Evolutionary conservation across 2,329 filamentous ascomycete genomes (phyloP).

Genomic region (Aaosphaeria pasadenensis): DNA sequence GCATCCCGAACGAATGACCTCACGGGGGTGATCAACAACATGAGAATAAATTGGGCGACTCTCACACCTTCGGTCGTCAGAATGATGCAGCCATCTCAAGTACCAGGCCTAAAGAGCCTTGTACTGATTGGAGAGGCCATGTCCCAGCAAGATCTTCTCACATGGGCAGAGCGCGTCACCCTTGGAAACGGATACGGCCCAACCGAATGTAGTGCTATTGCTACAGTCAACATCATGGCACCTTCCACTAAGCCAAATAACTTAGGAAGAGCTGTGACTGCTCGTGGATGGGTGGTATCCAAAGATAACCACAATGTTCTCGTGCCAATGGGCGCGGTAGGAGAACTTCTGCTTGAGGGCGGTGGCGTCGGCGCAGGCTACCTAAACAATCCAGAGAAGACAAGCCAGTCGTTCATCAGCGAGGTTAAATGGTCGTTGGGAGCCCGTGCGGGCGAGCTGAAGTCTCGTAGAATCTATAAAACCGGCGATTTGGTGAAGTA

Average conservation of each 20-base stretch:
- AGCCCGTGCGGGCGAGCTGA: constrained; percentile 1
- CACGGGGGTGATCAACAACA: constrained; percentile 36
- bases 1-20: constrained; percentile 47
- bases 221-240: constrained; percentile 31
- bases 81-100: constrained; percentile 25
- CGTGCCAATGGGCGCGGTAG: constrained; percentile 37
- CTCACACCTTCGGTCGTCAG: constrained; percentile 44
- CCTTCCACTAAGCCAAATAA: constrained; percentile 27
- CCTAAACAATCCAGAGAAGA: constrained; percentile 31
- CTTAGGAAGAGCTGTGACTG: constrained; percentile 31
- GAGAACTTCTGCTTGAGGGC: constrained; percentile 43
- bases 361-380: constrained; percentile 28
- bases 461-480: constrained; percentile 24
- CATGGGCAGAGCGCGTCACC: constrained; percentile 34
- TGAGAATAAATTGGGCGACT: constrained; percentile 41
- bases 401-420: constrained; percentile 19
- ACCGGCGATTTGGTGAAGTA: constrained; percentile 38
- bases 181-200: constrained; percentile 42
- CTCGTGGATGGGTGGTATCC: constrained; percentile 37
- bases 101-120: constrained; percentile 23
- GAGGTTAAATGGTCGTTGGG: constrained; percentile 18
- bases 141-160: constrained; percentile 29
- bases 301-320: constrained; percentile 32
- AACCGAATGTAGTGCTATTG: constrained; percentile 35
- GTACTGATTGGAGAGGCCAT: constrained; percentile 32